Evolutionary conservation across 2,329 filamentous ascomycete genomes (phyloP), one percentile per base, ranked within the genome.

Genomic region (Xylariaceae sp.): DNA sequence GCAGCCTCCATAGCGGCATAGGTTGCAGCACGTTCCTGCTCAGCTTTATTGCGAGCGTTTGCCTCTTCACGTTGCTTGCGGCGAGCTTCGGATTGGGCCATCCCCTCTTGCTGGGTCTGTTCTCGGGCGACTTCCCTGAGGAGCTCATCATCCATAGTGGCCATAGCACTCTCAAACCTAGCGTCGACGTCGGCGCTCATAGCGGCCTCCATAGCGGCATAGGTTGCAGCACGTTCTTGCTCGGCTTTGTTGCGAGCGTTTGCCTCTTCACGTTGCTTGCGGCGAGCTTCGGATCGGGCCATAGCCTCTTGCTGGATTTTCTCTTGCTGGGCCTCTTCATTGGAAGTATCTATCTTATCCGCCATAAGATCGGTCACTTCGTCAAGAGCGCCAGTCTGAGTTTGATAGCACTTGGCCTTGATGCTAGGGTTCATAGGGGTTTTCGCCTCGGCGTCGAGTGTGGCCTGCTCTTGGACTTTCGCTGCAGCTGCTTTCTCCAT

Each of bases 121-220:
- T n/a, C n/a, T n/a, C n/a, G n/a, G n/a, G n/a, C n/a, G n/a, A n/a
- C n/a, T 17, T 31, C 17, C n/a, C 16, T 2, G 33, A 16, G 54
- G 36, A 83, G 62, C 55, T 86, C 83, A 59, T 86, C 82, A 1
- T 79, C 71, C 3, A 72, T 82, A 48, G 76, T 70, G 31, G 70
- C 71, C 41, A 77, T 69, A 48, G 74, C 77, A 46, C 76, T 75
- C 54, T 62, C 64, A 45, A 60, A 68, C 40, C 65, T 67, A n/a
- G 70, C 67, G 45, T 71, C 72, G 31, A 71, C 62, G 14, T 69
- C 68, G 1, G 66, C 67, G 42, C 67, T 66, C 3, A 60, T 13
- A 31, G 31, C 22, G 0, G 54, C 54, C 36, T 54, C 56, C 17
- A 71, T 63, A 14, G 64, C 67, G 16, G 65, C 65, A 34, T 28